Base-by-base conservation (phyloP, 352 stramenopile genomes). In the Saprolegnia diclina region DNA sequence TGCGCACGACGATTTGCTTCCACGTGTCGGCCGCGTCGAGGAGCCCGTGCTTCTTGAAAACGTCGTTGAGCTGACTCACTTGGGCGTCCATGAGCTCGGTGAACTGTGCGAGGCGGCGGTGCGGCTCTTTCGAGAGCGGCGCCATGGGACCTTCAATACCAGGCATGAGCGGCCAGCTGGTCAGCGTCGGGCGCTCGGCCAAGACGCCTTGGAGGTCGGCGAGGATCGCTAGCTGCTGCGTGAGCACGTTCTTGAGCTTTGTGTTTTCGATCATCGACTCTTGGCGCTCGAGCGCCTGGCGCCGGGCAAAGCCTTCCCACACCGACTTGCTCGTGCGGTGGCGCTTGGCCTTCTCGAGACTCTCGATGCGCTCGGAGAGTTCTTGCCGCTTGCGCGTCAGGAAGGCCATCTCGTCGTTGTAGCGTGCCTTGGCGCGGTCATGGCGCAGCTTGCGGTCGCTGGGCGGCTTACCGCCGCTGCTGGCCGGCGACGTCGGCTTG, bases 251-350 rank as follows among this genome's bases (percentile, higher is more conserved):
- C 32, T 66, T 66, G 24, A 66, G 59, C 32, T 29, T 66, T n/a
- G 24, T 32, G 59, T 66, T 66, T 66, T 66, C 59, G n/a, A 54
- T 66, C 59, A 66, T 66, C 10, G 32, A 22, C 24, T 66, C 24
- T 22, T 66, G 59, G 16, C 59, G 59, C 45, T 66, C 40, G n/a
- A 44, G 24, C 18, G 59, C 59, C 1, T 66, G 59, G 6, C 59
- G 59, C 18, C 59, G 59, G 18, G 59, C 59, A 54, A 66, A 66
- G 18, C 59, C 59, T 66, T 66, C 59, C 59, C 59, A 66, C 16
- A 45, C 24, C 18, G 59, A 66, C 24, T 66, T 50, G 24, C 24
- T 53, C 18, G 32, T 19, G 11, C 35, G 24, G 21, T 56, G 24
- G 22, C 32, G 32, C 45, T 66, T 66, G 24, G 40, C 18, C 45